phyloP scores from a whole-genome alignment of 2,329 filamentous ascomycete genomes.

The Nemania serpens region DNA sequence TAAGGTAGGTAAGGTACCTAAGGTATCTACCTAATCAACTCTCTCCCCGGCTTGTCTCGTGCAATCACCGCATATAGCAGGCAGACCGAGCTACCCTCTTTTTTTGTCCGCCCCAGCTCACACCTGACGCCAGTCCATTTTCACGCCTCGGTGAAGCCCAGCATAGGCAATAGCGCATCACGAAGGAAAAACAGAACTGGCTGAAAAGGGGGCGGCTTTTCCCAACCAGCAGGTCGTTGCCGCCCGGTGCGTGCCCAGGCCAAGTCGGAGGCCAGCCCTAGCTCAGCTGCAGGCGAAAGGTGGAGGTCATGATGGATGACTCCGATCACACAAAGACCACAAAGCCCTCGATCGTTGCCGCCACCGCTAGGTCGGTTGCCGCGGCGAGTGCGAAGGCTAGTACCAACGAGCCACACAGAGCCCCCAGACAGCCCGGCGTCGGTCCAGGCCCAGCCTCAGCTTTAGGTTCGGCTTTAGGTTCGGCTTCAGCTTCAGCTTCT shows the following conservation, averaged over 20 bases:
- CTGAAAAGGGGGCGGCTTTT: not conserved
- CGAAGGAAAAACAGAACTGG: not conserved
- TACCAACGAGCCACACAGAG: constrained; percentile 32
- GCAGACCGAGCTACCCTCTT: constrained; percentile 24
- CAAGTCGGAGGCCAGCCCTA: constrained; percentile 11
- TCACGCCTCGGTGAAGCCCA: constrained; percentile 29
- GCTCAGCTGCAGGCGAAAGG: constrained; percentile 13
- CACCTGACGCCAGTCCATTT: constrained; percentile 24
- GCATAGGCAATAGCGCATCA: constrained; percentile 12
- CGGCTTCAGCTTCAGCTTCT: not conserved
- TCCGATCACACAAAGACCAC: constrained; percentile 30
- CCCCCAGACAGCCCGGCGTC: constrained; percentile 27
- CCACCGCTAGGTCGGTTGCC: not conserved
- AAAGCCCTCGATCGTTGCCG: constrained; percentile 2
- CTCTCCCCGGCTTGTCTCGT: constrained; percentile 15
- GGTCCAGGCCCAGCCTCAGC: constrained; percentile 15
- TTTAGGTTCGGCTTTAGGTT: constrained; percentile 3
- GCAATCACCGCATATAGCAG: constrained; percentile 23
- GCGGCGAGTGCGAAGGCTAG: constrained; percentile 2
- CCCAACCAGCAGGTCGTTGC: constrained; percentile 16
- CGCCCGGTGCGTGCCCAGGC: constrained; percentile 13
- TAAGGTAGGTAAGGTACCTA: too few relatives aligned
- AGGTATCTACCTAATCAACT: not conserved
- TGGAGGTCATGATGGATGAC: constrained; percentile 34
- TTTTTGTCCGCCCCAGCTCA: constrained; percentile 20